Evolutionary conservation across 306 rosid genomes (phyloP), one percentile per base, ranked within the genome.

Genomic region (Quercus aquifolioides): DNA sequence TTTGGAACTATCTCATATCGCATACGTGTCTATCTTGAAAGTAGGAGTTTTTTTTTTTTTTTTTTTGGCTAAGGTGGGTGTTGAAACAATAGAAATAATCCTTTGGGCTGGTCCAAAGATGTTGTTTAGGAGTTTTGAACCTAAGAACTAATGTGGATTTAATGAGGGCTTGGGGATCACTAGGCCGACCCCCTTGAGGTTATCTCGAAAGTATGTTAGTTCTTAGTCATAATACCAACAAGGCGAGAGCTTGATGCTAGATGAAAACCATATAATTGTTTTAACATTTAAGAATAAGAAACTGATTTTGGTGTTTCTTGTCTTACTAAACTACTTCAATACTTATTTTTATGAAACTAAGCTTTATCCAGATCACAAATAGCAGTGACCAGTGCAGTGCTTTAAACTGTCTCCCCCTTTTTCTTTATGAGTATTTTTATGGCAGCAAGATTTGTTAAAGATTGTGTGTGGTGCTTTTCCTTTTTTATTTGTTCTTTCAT

Each of bases 391-490:
- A 49, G 17, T 49, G 54, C 54, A 49, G 54, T 49, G 54, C 15
- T 49, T 49, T 49, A 49, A 49, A 49, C 5, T 41, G 46, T 41
- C 46, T 41, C 46, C 46, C 46, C 12, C 46, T 0, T 35, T 46
- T 78, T 52, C 18, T 49, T 78, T 60, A 54, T 81, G 18, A 3
- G 33, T 74, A 10, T 43, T 74, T 0, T 69, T 74, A 12, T 62
- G 19, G 69, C 60, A 69, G 23, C 77, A 35, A 15, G 57, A 55
- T 57, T 74, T 46, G 60, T 77, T 73, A 57, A 71, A 72, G 54
- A 49, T 49, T 49, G 76, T 12, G 11, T 49, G 76, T 21, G 11
- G 46, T 31, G 17, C 13, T 9, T 19, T 78, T 43, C 12, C 59
- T 4, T 12, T 30, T 8, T 69, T 12, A 49, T 64, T 14, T 17